phyloP scores from a whole-genome alignment of 805 yeast genomes.

The Candida gorgasii region DNA sequence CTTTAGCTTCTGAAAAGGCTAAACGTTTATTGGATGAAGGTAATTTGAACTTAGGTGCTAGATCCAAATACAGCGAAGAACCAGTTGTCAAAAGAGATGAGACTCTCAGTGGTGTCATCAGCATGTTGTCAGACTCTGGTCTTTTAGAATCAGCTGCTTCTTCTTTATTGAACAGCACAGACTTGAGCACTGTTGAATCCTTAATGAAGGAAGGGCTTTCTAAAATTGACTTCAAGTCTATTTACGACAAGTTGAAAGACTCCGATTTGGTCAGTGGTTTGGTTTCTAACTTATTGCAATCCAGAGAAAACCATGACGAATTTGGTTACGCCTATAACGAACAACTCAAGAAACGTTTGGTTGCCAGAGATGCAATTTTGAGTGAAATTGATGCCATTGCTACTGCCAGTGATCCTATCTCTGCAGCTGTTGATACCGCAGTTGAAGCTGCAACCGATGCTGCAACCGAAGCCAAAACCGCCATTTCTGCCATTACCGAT shows the following conservation, averaged over 20 bases:
- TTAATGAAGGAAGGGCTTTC: conserved; percentile 23
- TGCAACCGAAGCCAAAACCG: conserved; percentile 5
- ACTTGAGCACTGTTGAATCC: conserved; percentile 19
- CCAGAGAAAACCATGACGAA: conserved; percentile 17
- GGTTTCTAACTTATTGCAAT: conserved; percentile 11
- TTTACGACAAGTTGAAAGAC: conserved; percentile 26
- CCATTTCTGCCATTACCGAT: conserved; percentile 1
- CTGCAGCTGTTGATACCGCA: background rate
- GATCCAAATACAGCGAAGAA: background rate
- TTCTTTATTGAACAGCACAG: conserved; percentile 24
- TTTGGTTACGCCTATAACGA: conserved; percentile 17
- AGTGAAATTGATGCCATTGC: conserved; percentile 3
- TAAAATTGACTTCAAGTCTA: conserved; percentile 21
- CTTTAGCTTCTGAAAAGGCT: conserved; percentile 19
- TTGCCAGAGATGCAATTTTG: conserved; percentile 11
- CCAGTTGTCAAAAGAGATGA: conserved; percentile 11
- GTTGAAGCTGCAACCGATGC: background rate
- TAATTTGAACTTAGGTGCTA: conserved; percentile 9
- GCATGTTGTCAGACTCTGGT: conserved; percentile 24
- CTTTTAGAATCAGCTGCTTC: conserved; percentile 23
- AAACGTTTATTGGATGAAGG: conserved; percentile 18
- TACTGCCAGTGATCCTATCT: conserved; percentile 1
- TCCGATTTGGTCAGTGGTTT: conserved; percentile 23
- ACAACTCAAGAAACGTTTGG: conserved; percentile 16
- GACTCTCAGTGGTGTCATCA: conserved; percentile 20